These are phyloP conservation scores for Candida boidinii DNA, from an alignment of 805 yeast species.

Conservation along the genomic window DNA sequence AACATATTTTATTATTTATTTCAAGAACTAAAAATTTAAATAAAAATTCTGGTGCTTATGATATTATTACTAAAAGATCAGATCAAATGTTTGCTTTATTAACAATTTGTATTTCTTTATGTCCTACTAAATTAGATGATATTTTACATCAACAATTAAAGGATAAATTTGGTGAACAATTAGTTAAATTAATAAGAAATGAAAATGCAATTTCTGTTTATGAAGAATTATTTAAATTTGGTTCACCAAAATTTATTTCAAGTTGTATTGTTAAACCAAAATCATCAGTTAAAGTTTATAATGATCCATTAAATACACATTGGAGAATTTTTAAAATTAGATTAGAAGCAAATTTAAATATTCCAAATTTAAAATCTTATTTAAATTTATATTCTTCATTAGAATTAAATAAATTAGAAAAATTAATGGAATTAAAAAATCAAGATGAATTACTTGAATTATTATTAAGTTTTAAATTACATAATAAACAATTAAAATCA, in stretches of 20 bases:
- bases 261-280: constrained; percentile 25
- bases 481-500: constrained; percentile 35
- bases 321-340: constrained; percentile 33
- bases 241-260: constrained; percentile 40
- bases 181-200: constrained; percentile 27
- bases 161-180: constrained; percentile 39
- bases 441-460: constrained; percentile 26
- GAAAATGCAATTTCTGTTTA: constrained; percentile 28
- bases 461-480: constrained; percentile 34
- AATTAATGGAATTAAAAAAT: constrained; percentile 16
- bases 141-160: constrained; percentile 32
- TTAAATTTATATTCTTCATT: constrained; percentile 37
- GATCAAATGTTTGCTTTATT: constrained; percentile 44
- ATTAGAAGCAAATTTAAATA: constrained; percentile 27
- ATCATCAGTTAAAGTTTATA: constrained; percentile 20
- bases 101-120: constrained; percentile 35
- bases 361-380: constrained; percentile 34
- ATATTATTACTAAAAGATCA: constrained; percentile 35
- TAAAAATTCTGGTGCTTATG: too few species aligned
- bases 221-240: constrained; percentile 38
- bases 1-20: too few species aligned
- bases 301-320: constrained; percentile 35
- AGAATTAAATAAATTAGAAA: constrained; percentile 33
- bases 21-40: too few species aligned
- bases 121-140: constrained; percentile 40